phyloP scores from a whole-genome alignment of 176 grass and related monocot genomes.

The Hsuehochloa calcarea region DNA sequence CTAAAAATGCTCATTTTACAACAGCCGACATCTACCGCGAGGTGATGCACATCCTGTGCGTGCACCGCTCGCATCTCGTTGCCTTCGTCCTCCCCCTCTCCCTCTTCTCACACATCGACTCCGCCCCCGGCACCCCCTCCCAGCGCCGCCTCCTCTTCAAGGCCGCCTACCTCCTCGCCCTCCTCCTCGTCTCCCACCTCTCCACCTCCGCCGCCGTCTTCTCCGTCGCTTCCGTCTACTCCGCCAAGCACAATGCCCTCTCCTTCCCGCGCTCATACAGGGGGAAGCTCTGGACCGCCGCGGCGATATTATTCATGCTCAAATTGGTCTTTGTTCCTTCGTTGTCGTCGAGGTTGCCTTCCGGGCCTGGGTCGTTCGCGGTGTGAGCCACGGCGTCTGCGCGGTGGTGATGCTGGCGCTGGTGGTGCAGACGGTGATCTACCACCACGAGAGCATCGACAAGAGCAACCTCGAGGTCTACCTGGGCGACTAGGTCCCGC shows the following conservation, averaged over 20 bases:
- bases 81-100: constrained; percentile 54
- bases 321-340: constrained; percentile 69
- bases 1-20: too few relatives aligned
- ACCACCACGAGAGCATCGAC: constrained; percentile 97
- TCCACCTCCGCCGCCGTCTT: constrained; percentile 85
- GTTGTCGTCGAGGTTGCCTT: constrained; percentile 52
- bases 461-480: constrained; percentile 81
- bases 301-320: constrained; percentile 53
- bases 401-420: constrained; percentile 71
- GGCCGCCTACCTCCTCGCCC: constrained; percentile 71
- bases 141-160: constrained; percentile 75
- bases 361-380: constrained; percentile 47
- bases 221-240: constrained; percentile 89
- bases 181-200: constrained; percentile 83
- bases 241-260: constrained; percentile 70
- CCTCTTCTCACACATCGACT: constrained; percentile 74
- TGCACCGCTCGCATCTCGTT: constrained; percentile 37
- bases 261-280: constrained; percentile 48
- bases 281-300: too few relatives aligned
- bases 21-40: constrained; percentile 54
- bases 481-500: constrained; percentile 80
- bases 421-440: constrained; percentile 74
- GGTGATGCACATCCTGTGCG: constrained; percentile 38
- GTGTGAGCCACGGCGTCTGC: constrained; percentile 21
- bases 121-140: constrained; percentile 42